Evolutionary conservation across 495 filamentous ascomycete genomes (phyloP).

Genomic region (Penicillium mononematosum): DNA sequence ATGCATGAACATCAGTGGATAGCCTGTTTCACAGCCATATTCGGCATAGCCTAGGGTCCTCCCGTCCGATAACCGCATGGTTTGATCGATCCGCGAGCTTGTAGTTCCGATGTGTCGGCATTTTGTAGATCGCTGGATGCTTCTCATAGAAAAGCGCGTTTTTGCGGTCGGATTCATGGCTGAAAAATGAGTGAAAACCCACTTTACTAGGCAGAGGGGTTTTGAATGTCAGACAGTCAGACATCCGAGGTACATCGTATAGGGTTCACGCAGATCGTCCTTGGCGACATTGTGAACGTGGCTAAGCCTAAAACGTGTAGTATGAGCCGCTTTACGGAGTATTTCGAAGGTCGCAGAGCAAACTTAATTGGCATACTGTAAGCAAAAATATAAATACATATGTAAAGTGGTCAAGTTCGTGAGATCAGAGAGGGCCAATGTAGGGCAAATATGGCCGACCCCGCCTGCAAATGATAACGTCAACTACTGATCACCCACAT

Average conservation of each 20-base stretch:
- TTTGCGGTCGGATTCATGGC: background rate
- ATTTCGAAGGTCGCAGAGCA: background rate
- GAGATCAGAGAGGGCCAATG: background rate
- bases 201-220: background rate
- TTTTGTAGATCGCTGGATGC: background rate
- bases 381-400: background rate
- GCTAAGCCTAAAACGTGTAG: constrained; percentile 5
- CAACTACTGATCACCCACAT: constrained; percentile 12
- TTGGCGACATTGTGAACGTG: background rate
- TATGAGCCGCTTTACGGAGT: background rate
- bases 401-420: background rate
- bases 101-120: constrained; percentile 1
- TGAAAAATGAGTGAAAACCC: background rate
- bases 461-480: constrained; percentile 8
- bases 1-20: constrained; percentile 44
- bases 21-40: constrained; percentile 36
- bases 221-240: background rate
- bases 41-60: constrained; percentile 41
- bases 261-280: background rate
- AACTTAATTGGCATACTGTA: background rate
- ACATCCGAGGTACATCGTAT: background rate
- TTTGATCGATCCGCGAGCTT: constrained; percentile 22
- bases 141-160: background rate
- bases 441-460: background rate
- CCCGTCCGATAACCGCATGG: constrained; percentile 36